phyloP scores from a whole-genome alignment of 345 rosid genomes.

The Noccaea bulbosa region DNA sequence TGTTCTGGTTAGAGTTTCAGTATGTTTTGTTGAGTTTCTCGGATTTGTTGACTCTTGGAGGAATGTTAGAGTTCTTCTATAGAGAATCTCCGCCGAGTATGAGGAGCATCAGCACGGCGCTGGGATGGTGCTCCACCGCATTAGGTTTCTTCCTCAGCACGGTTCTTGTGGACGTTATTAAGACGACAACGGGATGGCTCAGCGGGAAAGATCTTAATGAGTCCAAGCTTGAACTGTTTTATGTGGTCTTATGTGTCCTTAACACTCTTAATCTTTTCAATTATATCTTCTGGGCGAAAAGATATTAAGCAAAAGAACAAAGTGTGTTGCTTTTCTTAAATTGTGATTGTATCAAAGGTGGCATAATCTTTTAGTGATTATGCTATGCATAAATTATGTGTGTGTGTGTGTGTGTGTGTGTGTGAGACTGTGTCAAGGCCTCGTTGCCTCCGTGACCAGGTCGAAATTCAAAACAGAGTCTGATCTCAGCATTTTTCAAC shows the following conservation, averaged over 20 bases:
- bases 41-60: constrained; percentile 62
- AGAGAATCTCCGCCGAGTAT: constrained; percentile 55
- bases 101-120: constrained; percentile 57
- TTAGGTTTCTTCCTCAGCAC: constrained; percentile 63
- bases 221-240: constrained; percentile 53
- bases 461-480: constrained; percentile 45
- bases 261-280: constrained; percentile 53
- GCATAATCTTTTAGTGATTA: constrained; percentile 14
- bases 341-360: neutral
- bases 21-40: constrained; percentile 57
- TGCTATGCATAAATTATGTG: constrained; percentile 8
- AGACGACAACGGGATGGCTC: constrained; percentile 56
- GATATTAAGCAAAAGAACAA: constrained; percentile 27
- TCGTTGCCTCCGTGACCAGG: constrained; percentile 66
- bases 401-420: neutral
- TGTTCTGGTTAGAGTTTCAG: constrained; percentile 62
- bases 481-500: constrained; percentile 58
- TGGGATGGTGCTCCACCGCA: constrained; percentile 63
- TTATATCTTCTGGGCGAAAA: constrained; percentile 43
- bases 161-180: constrained; percentile 46
- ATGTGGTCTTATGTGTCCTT: constrained; percentile 51
- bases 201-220: constrained; percentile 49
- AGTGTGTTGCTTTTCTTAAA: neutral
- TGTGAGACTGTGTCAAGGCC: constrained; percentile 49
- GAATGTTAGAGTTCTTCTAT: constrained; percentile 74